phyloP scores from a whole-genome alignment of 768 basidiomycete genomes.

The Leccinum truebloodii region DNA sequence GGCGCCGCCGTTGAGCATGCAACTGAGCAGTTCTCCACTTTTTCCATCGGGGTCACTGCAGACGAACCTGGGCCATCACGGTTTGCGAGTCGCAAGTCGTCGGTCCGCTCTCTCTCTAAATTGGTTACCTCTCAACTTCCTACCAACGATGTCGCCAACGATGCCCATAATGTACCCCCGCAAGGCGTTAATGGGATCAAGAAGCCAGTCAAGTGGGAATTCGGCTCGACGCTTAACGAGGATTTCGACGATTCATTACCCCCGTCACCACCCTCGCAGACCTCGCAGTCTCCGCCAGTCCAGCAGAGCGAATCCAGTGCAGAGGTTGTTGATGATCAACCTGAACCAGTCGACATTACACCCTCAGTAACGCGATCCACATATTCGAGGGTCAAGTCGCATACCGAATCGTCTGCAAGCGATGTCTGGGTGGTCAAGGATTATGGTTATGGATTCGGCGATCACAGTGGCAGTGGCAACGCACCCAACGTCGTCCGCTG shows the following conservation, averaged over 20 bases:
- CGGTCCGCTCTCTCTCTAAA: slow-evolving; percentile 20
- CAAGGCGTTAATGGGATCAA: slow-evolving; percentile 15
- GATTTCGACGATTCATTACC: slow-evolving; percentile 8
- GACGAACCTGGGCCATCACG: slow-evolving; percentile 35
- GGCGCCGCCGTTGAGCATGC: slow-evolving; percentile 17
- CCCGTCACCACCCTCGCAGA: background rate
- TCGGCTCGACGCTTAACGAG: slow-evolving; percentile 45
- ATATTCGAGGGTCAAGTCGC: slow-evolving; percentile 10
- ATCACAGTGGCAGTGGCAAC: slow-evolving; percentile 39
- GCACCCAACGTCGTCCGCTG: slow-evolving; percentile 29
- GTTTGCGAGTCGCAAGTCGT: slow-evolving; percentile 29
- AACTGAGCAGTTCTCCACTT: slow-evolving; percentile 36
- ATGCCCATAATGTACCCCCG: background rate
- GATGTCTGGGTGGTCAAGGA: slow-evolving; percentile 58
- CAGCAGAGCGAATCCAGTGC: background rate
- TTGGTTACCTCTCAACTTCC: slow-evolving; percentile 1
- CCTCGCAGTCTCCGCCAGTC: background rate
- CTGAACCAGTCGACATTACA: background rate
- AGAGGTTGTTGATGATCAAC: slow-evolving; percentile 1
- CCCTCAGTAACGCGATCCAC: slow-evolving; percentile 4
- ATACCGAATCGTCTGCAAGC: slow-evolving; percentile 22
- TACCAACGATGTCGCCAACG: slow-evolving; percentile 3
- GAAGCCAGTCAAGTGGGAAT: slow-evolving; percentile 50
- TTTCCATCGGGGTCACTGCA: slow-evolving; percentile 48
- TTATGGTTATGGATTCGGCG: slow-evolving; percentile 66